phyloP scores from a whole-genome alignment of 371 early-diverging fungal genomes.

The Smittium culicis region DNA sequence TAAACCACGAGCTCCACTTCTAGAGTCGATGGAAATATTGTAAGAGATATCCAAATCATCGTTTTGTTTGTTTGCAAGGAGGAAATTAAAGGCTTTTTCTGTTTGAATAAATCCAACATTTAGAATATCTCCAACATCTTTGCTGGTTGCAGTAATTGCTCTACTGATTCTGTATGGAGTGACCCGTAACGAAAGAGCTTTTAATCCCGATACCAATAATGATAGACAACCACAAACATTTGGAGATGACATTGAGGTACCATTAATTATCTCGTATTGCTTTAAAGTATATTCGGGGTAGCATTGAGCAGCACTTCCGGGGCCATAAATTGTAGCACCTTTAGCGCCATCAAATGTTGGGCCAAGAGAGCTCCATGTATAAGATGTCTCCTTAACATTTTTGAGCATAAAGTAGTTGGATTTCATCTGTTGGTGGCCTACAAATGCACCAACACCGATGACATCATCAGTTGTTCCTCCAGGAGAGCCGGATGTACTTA shows the following conservation, averaged over 20 bases:
- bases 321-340: slow-evolving; percentile 75
- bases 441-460: slow-evolving; percentile 86
- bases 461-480: slow-evolving; percentile 61
- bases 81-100: slow-evolving; percentile 57
- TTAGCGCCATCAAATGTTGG: slow-evolving; percentile 75
- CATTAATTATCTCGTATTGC: slow-evolving; percentile 71
- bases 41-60: slow-evolving; percentile 53
- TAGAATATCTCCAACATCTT: slow-evolving; percentile 61
- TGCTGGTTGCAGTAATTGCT: slow-evolving; percentile 59
- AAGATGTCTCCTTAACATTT: slow-evolving; percentile 47
- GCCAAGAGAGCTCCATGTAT: slow-evolving; percentile 83
- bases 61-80: slow-evolving; percentile 46
- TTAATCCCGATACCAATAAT: slow-evolving; percentile 65
- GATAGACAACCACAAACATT: slow-evolving; percentile 77
- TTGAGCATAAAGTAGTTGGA: slow-evolving; percentile 76
- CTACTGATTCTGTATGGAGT: slow-evolving; percentile 71
- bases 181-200: slow-evolving; percentile 44
- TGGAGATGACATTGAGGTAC: slow-evolving; percentile 87
- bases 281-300: slow-evolving; percentile 76
- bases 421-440: slow-evolving; percentile 68
- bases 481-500: slow-evolving; percentile 75
- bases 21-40: slow-evolving; percentile 31
- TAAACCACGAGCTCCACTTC: slow-evolving; percentile 52
- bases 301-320: slow-evolving; percentile 84
- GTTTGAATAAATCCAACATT: slow-evolving; percentile 77